phyloP scores from a whole-genome alignment of 2,329 filamentous ascomycete species.

The Fusarium lateritium region DNA sequence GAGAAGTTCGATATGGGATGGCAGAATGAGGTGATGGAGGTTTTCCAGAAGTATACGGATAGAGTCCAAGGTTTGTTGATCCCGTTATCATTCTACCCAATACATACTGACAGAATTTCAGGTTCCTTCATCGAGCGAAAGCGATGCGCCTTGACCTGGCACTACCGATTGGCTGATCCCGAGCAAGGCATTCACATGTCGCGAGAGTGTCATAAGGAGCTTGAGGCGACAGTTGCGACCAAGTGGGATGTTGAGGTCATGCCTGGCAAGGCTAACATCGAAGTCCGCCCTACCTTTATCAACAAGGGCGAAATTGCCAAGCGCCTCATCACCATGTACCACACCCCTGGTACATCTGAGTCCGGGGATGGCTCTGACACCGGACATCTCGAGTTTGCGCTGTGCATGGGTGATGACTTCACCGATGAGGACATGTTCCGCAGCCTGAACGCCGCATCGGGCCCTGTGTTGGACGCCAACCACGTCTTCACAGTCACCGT shows the following conservation, averaged over 20 bases:
- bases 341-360: conserved; percentile 62
- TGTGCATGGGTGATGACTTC: conserved; percentile 95
- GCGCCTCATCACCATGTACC: conserved; percentile 83
- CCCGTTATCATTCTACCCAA: too few relatives aligned
- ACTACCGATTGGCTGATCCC: conserved; percentile 92
- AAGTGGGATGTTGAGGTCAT: conserved; percentile 96
- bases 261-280: conserved; percentile 95
- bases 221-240: conserved; percentile 82
- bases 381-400: conserved; percentile 82
- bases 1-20: conserved; percentile 92
- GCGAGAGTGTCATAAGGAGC: conserved; percentile 83
- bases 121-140: conserved; percentile 95
- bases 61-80: conserved; percentile 79
- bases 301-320: conserved; percentile 98
- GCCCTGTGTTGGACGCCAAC: conserved; percentile 67
- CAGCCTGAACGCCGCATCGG: conserved; percentile 74
- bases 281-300: conserved; percentile 96
- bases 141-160: conserved; percentile 95
- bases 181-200: conserved; percentile 87
- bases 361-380: conserved; percentile 59
- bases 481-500: conserved; percentile 93
- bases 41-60: conserved; percentile 92
- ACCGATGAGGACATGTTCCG: conserved; percentile 99
- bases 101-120: conserved; percentile 51
- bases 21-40: conserved; percentile 86